phyloP scores from a whole-genome alignment of 2,329 filamentous ascomycete species.

The Trichothecium roseum region DNA sequence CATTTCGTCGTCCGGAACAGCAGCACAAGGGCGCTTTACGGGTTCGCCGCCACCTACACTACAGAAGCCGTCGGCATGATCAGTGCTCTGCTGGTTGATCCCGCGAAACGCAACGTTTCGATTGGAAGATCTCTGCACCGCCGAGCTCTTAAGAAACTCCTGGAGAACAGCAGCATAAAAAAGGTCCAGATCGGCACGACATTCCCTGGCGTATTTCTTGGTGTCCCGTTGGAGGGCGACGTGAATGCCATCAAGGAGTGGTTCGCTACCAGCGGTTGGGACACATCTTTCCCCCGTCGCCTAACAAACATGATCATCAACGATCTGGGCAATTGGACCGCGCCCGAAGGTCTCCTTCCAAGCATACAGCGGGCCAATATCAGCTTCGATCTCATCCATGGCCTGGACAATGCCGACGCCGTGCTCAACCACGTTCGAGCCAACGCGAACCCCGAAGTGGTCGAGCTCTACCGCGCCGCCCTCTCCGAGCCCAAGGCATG shows the following conservation, averaged over 20 bases:
- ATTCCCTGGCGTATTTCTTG: constrained; percentile 77
- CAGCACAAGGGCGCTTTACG: constrained; percentile 82
- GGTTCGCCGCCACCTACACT: constrained; percentile 85
- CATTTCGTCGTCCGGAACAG: constrained; percentile 93
- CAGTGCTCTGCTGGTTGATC: constrained; percentile 83
- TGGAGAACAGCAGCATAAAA: constrained; percentile 60
- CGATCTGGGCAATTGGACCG: constrained; percentile 61
- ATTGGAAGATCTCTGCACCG: constrained; percentile 87
- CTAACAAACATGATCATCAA: constrained; percentile 61
- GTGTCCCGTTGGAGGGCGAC: constrained; percentile 55
- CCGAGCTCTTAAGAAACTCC: constrained; percentile 65
- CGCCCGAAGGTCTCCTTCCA: constrained; percentile 66
- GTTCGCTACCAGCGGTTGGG: constrained; percentile 90
- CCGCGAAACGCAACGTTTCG: constrained; percentile 72
- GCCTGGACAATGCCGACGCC: constrained; percentile 62
- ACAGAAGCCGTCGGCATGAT: constrained; percentile 64
- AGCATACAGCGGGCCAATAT: constrained; percentile 63
- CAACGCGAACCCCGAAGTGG: constrained; percentile 64
- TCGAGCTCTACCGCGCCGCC: constrained; percentile 70
- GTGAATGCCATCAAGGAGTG: constrained; percentile 50
- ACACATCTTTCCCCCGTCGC: constrained; percentile 49
- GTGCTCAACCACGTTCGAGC: constrained; percentile 67
- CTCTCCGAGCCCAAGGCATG: constrained; percentile 61
- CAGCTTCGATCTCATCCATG: constrained; percentile 75
- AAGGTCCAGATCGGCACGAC: constrained; percentile 73